These are phyloP conservation scores for Curvularia sp. DNA, from an alignment of 2,329 filamentous ascomycete genomes.

Conservation along the genomic window DNA sequence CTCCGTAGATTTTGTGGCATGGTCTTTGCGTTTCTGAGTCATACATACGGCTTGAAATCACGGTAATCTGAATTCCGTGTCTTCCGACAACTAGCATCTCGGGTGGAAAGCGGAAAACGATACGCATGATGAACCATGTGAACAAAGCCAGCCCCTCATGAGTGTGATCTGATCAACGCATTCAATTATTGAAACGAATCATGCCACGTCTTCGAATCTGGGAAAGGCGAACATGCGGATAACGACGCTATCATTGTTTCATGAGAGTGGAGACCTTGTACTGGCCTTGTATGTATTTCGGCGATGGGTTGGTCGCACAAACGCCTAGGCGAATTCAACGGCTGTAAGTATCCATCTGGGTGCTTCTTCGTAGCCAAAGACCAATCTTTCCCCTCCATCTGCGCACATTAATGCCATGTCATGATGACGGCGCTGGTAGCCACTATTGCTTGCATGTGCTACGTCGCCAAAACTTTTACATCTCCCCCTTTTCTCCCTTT, in stretches of 20 bases:
- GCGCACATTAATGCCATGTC: not conserved
- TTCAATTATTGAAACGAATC: not conserved
- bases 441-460: not conserved
- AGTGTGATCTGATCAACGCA: not conserved
- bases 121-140: not conserved
- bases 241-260: not conserved
- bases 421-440: not conserved
- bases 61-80: not conserved
- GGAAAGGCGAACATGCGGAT: not conserved
- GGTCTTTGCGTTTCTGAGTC: not conserved
- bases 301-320: not conserved
- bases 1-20: not conserved
- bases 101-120: not conserved
- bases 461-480: slow-evolving; percentile 16
- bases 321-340: not conserved
- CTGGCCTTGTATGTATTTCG: not conserved
- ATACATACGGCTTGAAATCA: not conserved
- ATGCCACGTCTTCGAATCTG: not conserved
- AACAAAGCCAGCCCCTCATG: not conserved
- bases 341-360: not conserved
- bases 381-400: not conserved
- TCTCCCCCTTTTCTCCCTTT: slow-evolving; percentile 50
- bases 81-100: not conserved
- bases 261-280: not conserved
- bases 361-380: not conserved